These are phyloP conservation scores for Roridomyces roridus DNA, from an alignment of 768 basidiomycete genomes.

Conservation along the genomic window DNA sequence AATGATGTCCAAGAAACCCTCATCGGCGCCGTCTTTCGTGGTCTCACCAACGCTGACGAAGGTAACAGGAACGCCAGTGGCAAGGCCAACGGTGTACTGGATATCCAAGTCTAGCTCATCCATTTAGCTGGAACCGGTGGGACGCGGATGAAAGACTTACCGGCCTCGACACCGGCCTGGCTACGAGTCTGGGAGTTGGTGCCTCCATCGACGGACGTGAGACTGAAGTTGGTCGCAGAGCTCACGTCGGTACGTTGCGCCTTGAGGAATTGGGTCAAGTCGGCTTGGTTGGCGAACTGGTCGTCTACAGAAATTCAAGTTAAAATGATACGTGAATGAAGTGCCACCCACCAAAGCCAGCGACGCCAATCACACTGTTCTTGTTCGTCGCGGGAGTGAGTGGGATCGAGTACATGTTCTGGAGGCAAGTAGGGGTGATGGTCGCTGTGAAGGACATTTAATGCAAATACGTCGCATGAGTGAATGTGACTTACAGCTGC, in stretches of 20 bases:
- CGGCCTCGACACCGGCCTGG: constrained; percentile 37
- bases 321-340: not conserved
- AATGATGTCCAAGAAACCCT: constrained; percentile 25
- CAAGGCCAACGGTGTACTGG: constrained; percentile 35
- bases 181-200: constrained; percentile 29
- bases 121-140: not conserved
- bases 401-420: constrained; percentile 34
- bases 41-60: constrained; percentile 30
- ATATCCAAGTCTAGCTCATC: constrained; percentile 25
- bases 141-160: not conserved
- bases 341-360: constrained; percentile 24
- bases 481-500: constrained; percentile 5
- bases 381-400: constrained; percentile 27
- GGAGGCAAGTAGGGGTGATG: constrained; percentile 34
- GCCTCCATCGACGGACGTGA: constrained; percentile 34
- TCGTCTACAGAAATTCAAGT: not conserved
- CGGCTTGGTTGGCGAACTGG: constrained; percentile 27
- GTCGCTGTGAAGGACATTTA: constrained; percentile 10
- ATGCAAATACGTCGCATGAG: not conserved
- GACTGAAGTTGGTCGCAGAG: constrained; percentile 29
- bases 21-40: constrained; percentile 21
- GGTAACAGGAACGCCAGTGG: constrained; percentile 30
- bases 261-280: constrained; percentile 31
- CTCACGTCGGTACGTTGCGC: constrained; percentile 31
- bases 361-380: constrained; percentile 28